phyloP scores from a whole-genome alignment of 176 grass and related monocot genomes.

The Juncus effusus region DNA sequence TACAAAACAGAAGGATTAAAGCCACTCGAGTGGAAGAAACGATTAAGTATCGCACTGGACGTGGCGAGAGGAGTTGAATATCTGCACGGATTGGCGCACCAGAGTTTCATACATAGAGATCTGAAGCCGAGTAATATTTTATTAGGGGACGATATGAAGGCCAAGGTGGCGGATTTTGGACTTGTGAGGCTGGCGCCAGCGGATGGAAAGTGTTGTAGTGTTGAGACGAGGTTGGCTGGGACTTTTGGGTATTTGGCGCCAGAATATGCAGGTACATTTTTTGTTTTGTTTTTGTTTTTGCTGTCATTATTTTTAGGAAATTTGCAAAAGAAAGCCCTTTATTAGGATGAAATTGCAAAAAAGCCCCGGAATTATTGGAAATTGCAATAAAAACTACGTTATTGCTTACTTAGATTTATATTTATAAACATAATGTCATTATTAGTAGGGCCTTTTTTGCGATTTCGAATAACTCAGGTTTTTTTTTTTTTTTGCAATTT shows the following conservation, averaged over 20 bases:
- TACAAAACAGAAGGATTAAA: constrained; percentile 52
- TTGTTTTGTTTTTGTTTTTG: constrained; percentile 17
- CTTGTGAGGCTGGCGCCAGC: constrained; percentile 79
- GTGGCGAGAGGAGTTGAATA: constrained; percentile 97
- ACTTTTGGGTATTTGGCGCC: constrained; percentile 96
- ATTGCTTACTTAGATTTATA: neutral
- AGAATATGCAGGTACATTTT: constrained; percentile 86
- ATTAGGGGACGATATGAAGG: constrained; percentile 96
- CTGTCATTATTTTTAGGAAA: neutral
- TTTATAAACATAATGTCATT: too few species aligned
- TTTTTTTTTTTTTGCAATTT: too few species aligned
- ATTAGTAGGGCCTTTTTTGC: too few species aligned
- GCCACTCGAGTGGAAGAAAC: constrained; percentile 92
- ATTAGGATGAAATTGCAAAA: too few species aligned
- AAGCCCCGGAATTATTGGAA: too few species aligned
- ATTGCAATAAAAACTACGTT: neutral
- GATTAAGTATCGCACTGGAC: constrained; percentile 78
- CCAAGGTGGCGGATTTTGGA: constrained; percentile 95
- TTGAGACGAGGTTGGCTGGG: constrained; percentile 81
- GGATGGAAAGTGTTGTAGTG: constrained; percentile 76
- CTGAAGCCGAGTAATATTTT: constrained; percentile 94
- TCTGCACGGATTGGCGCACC: constrained; percentile 79
- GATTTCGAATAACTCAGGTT: too few species aligned
- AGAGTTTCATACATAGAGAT: constrained; percentile 97
- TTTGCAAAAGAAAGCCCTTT: neutral